Evolutionary conservation across 345 rosid genomes (phyloP), one percentile per base, ranked within the genome.

Genomic region (Hibiscus tridactylites): DNA sequence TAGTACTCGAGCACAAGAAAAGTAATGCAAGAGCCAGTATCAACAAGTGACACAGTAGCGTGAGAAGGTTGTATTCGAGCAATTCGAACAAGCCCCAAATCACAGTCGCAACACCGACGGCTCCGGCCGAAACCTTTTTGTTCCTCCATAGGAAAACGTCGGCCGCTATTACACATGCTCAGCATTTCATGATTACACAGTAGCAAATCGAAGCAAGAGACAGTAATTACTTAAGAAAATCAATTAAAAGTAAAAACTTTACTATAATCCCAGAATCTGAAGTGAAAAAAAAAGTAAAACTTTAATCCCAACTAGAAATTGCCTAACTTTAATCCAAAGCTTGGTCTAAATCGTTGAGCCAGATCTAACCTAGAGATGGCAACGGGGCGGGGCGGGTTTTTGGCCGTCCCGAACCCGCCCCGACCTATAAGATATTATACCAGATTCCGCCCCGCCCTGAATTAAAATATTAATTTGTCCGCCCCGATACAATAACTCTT

Each of bases 71-170:
- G 79, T 85, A 92, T 73, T 92, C 91, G 39, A 92, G 78, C 75
- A 84, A 72, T 78, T 95, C 98, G 72, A 95, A 90, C 24, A 95
- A 81, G 79, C 83, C 78, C 97, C 97, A 95, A 0, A 83, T 63
- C 3, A 77, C 81, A 5, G 99, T 92, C 9, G 91, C 98, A 64
- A 81, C 88, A 57, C 94, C 97, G 28, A 96, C 83, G 1, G 86
- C 94, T 65, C 90, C 91, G 0, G 83, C 93, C 11, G 99, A 96
- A 67, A 91, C 74, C 88, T 96, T 96, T 85, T 96, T 96, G 81
- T 91, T 87, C 88, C 94, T 92, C 99, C 99, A 96, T 0, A 92
- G 85, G 74, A 96, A 84, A 71, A 96, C 73, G 70, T 96, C 98
- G 3, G 97, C 96, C 65, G 91, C 97, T 91, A 15, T 79, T 66